Evolutionary conservation across 495 filamentous ascomycete species (phyloP).

Genomic region (Trichocladium antarcticum): DNA sequence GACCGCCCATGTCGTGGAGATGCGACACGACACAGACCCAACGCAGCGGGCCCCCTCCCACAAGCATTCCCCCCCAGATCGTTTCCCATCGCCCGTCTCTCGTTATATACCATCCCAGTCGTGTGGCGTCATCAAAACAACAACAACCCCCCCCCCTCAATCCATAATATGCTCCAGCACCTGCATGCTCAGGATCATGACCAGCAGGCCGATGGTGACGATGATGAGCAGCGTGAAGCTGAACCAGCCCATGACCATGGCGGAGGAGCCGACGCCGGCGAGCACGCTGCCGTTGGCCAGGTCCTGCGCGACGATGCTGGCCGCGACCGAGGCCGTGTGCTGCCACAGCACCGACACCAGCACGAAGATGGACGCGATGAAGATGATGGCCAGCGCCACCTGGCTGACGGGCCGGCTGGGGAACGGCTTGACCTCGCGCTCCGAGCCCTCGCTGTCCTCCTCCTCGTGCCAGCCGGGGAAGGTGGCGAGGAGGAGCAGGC

Average conservation of each 20-base stretch:
- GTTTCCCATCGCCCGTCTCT: too few relatives aligned
- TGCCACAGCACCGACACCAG: slow-evolving; percentile 66
- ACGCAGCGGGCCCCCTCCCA: too few relatives aligned
- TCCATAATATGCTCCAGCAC: slow-evolving; percentile 45
- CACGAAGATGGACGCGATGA: slow-evolving; percentile 67
- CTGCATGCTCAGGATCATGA: slow-evolving; percentile 89
- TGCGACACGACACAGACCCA: background rate
- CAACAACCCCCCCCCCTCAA: slow-evolving; percentile 11
- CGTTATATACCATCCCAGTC: background rate
- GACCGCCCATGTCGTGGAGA: background rate
- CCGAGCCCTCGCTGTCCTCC: slow-evolving; percentile 50
- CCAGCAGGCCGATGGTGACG: slow-evolving; percentile 83
- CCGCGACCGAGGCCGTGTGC: slow-evolving; percentile 90
- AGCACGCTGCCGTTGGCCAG: slow-evolving; percentile 87
- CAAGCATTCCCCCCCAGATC: too few relatives aligned
- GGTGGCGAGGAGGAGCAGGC: slow-evolving; percentile 62
- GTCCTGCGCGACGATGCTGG: slow-evolving; percentile 84
- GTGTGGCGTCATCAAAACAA: background rate
- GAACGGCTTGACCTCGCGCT: slow-evolving; percentile 69
- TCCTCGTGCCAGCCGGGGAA: slow-evolving; percentile 78
- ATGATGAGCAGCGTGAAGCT: slow-evolving; percentile 84
- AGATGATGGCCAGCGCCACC: slow-evolving; percentile 66
- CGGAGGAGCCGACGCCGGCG: slow-evolving; percentile 78
- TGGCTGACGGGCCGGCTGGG: slow-evolving; percentile 63
- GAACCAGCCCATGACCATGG: slow-evolving; percentile 97